Base-by-base conservation (phyloP, 2,329 filamentous ascomycete species). In the Cladosporium oxysporum region DNA sequence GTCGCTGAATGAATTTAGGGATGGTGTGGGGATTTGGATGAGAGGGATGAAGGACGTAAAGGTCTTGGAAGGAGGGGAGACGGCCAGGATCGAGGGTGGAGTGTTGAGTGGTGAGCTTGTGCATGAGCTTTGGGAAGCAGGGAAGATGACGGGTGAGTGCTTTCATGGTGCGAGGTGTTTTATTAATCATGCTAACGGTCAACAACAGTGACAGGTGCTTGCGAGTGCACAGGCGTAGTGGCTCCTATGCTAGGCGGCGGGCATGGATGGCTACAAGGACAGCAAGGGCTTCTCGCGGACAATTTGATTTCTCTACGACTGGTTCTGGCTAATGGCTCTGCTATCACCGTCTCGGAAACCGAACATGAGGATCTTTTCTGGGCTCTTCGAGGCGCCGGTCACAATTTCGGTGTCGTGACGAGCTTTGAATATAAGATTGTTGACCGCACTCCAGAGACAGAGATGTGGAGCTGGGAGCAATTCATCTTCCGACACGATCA, bases 211-310 rank as follows among this genome's bases (percentile, higher is more conserved):
- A 66, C 64, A 31, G 69, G 69, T 1, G 66, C 66, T 5, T 67
- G 65, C 37, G 65, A 68, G 18, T 69, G 68, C 37, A 67, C 66
- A 28, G 66, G 66, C 5, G 37, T 66, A 31, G 62, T 70, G 5
- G 59, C 58, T 5, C 68, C 69, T 11, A 62, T 68, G 60, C 61
- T 69, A 11, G 69, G 68, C 8, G 66, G 68, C 23, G 65, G 70
- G 3, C 66, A 69, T 29, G 63, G 68, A 77, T 52, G 78, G 87
- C 66, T 59, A 23, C 58, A 59, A 59, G 58, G 58, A 5, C 21
- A 23, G 5, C n/a, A 44, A 41, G 88, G 87, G 0, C 77, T 88
- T 12, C 79, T 79, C 0, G 82, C 84, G 57, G 84, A 85, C 73
- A 80, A 81, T 66, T 76, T 85, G 10, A 76, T 73, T 0, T 74